These are phyloP conservation scores for Dissophora globulifera DNA, from an alignment of 192 early-diverging fungal species.

Conservation along the genomic window DNA sequence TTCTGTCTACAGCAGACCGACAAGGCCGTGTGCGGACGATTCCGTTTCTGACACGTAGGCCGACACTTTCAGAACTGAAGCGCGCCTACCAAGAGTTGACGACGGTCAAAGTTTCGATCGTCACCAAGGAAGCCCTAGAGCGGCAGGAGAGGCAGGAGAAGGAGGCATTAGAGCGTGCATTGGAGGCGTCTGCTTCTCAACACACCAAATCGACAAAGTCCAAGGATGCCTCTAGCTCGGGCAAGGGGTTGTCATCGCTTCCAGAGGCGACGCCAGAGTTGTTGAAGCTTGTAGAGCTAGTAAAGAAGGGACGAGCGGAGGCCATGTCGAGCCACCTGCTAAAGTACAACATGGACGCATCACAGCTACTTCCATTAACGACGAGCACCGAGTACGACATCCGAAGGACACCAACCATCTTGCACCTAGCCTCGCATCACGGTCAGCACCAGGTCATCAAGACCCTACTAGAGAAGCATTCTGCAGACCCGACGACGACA, in stretches of 20 bases:
- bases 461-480: constrained; percentile 66
- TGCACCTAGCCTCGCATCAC: constrained; percentile 80
- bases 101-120: constrained; percentile 62
- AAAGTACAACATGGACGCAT: constrained; percentile 60
- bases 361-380: constrained; percentile 33
- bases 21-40: constrained; percentile 48
- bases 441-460: constrained; percentile 71
- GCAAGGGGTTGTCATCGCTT: neutral
- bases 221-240: neutral
- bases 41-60: constrained; percentile 47
- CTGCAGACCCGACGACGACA: constrained; percentile 80
- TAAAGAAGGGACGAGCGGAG: constrained; percentile 70
- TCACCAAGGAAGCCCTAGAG: constrained; percentile 49
- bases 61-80: constrained; percentile 73
- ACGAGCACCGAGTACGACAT: constrained; percentile 54
- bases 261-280: constrained; percentile 45
- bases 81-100: constrained; percentile 73
- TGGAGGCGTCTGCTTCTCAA: constrained; percentile 14
- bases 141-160: constrained; percentile 38
- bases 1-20: constrained; percentile 26
- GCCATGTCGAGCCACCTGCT: constrained; percentile 64
- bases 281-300: constrained; percentile 66
- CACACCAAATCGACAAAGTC: constrained; percentile 11
- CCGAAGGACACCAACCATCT: constrained; percentile 63
- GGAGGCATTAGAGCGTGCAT: constrained; percentile 24